Conservation (phyloP, 2,329 filamentous ascomycete genomes). For the Rhynchosporium agropyri region DNA sequence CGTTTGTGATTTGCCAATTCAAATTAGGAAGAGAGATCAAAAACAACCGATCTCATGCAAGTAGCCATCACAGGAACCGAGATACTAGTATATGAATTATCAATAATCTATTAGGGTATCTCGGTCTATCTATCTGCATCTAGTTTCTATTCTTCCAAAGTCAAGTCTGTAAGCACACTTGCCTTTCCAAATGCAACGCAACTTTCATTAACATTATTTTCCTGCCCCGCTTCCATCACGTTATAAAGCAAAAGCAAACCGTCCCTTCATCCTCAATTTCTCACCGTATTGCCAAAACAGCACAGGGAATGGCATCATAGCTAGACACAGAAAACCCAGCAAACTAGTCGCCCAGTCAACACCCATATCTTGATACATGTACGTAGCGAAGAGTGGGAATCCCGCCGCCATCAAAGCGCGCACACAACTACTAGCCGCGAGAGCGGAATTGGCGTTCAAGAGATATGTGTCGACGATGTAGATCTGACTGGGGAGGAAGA, state of each 20-base stretch:
- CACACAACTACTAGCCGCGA: slow-evolving; percentile 32
- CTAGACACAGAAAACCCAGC: slow-evolving; percentile 43
- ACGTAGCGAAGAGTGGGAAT: slow-evolving; percentile 44
- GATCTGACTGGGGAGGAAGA: slow-evolving; percentile 49
- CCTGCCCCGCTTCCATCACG: background rate
- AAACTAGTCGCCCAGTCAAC: slow-evolving; percentile 47
- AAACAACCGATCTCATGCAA: no score
- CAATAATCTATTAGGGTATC: background rate
- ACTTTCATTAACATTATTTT: background rate
- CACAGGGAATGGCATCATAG: slow-evolving; percentile 45
- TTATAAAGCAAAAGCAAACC: slow-evolving; percentile 32
- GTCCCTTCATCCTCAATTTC: slow-evolving; percentile 39
- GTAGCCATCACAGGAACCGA: background rate
- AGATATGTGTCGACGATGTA: slow-evolving; percentile 51
- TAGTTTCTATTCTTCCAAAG: background rate
- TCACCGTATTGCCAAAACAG: slow-evolving; percentile 43
- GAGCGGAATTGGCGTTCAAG: slow-evolving; percentile 37
- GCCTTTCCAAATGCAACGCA: background rate
- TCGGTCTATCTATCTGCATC: slow-evolving; percentile 12
- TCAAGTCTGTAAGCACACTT: no score
- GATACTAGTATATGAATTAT: background rate
- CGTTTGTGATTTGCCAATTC: no score
- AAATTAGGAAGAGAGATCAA: no score
- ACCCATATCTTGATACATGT: slow-evolving; percentile 46
- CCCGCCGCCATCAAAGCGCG: slow-evolving; percentile 40